Percentiles rank a stretch among this genome's conserved stretches.
Evolutionary conservation across 1,284 basidiomycete genomes (phyloP).

Genomic region (Sanghuangporus sanghuang): DNA sequence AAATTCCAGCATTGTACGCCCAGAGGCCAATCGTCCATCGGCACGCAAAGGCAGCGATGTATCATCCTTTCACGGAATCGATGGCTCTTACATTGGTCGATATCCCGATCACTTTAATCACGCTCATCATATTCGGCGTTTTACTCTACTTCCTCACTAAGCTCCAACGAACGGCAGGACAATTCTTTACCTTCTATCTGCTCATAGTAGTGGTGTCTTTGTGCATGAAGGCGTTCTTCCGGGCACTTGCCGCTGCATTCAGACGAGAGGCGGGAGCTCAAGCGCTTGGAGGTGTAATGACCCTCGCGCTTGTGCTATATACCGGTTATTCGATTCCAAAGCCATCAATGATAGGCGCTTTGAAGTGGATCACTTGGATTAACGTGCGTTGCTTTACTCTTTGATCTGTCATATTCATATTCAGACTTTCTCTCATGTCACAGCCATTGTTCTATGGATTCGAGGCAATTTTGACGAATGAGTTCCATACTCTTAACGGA

Average conservation of each 20-base stretch:
- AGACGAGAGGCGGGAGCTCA: slow-evolving; percentile 38
- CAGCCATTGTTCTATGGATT: slow-evolving; percentile 44
- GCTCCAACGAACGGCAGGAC: slow-evolving; percentile 44
- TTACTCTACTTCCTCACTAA: slow-evolving; percentile 65
- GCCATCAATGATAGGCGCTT: slow-evolving; percentile 28
- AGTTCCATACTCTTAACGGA: slow-evolving; percentile 44
- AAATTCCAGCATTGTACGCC: slow-evolving; percentile 67
- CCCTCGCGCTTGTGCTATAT: slow-evolving; percentile 45
- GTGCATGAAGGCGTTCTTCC: slow-evolving; percentile 51
- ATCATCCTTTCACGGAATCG: slow-evolving; percentile 63
- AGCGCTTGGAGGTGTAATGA: slow-evolving; percentile 44
- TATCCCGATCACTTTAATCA: slow-evolving; percentile 56
- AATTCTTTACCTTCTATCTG: slow-evolving; percentile 54
- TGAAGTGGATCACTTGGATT: slow-evolving; percentile 45
- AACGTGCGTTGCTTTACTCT: slow-evolving; percentile 28
- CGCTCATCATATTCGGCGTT: slow-evolving; percentile 44
- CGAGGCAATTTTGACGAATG: slow-evolving; percentile 46
- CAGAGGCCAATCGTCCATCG: slow-evolving; percentile 70
- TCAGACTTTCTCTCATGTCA: slow-evolving; percentile 1
- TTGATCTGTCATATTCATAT: slow-evolving; percentile 22
- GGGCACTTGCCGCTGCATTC: slow-evolving; percentile 44
- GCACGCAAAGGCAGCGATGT: slow-evolving; percentile 54
- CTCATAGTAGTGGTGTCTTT: slow-evolving; percentile 39
- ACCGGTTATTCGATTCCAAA: slow-evolving; percentile 34
- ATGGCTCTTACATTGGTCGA: slow-evolving; percentile 69